A percentile compares a stretch with the other conserved stretches of the same genome.
phyloP scores from a whole-genome alignment of 331 rosid species.

The Telfairia occidentalis region DNA sequence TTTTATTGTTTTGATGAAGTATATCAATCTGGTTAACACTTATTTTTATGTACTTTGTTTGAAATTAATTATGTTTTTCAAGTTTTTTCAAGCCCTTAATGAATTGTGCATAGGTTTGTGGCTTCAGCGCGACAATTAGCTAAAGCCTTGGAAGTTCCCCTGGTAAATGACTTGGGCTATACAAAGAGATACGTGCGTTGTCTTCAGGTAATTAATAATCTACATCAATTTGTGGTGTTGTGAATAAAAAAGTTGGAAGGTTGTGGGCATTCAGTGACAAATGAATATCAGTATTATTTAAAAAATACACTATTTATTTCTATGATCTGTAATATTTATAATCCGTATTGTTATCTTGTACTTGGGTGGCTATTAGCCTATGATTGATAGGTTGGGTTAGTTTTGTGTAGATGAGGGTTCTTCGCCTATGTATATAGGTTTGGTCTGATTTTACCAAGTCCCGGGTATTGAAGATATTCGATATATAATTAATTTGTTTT shows the following conservation, averaged over 20 bases:
- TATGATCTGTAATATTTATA: neutral
- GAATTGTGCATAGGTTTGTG: conserved; percentile 54
- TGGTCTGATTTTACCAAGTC: neutral
- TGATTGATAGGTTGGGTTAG: neutral
- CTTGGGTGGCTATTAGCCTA: neutral
- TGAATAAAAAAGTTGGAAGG: neutral
- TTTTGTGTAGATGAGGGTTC: neutral
- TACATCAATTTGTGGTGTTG: neutral
- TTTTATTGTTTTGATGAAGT: neutral
- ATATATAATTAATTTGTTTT: neutral
- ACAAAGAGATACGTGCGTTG: conserved; percentile 97
- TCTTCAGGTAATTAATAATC: conserved; percentile 60
- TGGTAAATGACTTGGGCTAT: conserved; percentile 98
- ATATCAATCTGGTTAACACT: neutral
- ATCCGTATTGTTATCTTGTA: neutral
- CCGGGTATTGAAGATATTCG: neutral
- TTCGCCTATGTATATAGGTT: neutral
- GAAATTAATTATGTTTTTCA: neutral
- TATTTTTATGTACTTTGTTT: neutral
- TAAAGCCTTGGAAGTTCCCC: conserved; percentile 95
- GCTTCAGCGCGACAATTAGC: conserved; percentile 90
- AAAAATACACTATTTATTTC: neutral
- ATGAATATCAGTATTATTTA: neutral
- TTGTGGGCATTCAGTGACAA: neutral
- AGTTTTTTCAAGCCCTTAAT: neutral